Evolutionary conservation across 2,329 filamentous ascomycete genomes (phyloP).

Genomic region (Ambrosiella beaveri): DNA sequence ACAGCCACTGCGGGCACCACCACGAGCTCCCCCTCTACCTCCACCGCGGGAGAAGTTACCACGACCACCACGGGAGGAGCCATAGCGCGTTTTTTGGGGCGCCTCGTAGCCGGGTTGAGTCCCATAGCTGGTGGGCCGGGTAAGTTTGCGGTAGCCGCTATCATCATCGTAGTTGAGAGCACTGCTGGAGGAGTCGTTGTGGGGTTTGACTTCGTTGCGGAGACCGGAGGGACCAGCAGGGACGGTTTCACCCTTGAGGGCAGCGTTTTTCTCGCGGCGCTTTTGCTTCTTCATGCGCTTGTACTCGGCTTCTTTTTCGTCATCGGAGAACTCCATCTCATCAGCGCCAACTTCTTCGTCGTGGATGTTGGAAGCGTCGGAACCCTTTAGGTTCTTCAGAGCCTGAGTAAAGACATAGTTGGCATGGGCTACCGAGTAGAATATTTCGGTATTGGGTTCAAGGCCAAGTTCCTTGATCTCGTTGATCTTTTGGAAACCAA

Average conservation of each 20-base stretch:
- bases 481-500: slow-evolving; percentile 52
- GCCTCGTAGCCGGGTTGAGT: slow-evolving; percentile 18
- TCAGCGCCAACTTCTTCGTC: slow-evolving; percentile 79
- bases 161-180: slow-evolving; percentile 54
- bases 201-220: slow-evolving; percentile 21
- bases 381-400: slow-evolving; percentile 64
- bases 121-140: slow-evolving; percentile 48
- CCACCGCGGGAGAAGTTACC: slow-evolving; percentile 20
- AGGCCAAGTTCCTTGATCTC: slow-evolving; percentile 53
- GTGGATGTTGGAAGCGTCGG: slow-evolving; percentile 85
- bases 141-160: slow-evolving; percentile 53
- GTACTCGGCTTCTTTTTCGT: slow-evolving; percentile 79
- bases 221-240: slow-evolving; percentile 16
- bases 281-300: slow-evolving; percentile 54
- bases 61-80: slow-evolving; percentile 19
- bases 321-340: slow-evolving; percentile 90
- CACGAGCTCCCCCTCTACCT: slow-evolving; percentile 20
- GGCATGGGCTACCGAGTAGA: slow-evolving; percentile 61
- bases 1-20: slow-evolving; percentile 2
- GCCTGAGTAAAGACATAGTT: slow-evolving; percentile 75
- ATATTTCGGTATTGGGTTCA: slow-evolving; percentile 52
- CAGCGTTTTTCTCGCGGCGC: slow-evolving; percentile 28
- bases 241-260: slow-evolving; percentile 17
- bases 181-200: slow-evolving; percentile 19
- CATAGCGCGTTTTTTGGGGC: background rate